These are phyloP conservation scores for Cytospora paraplurivora DNA, from an alignment of 2,329 filamentous ascomycete genomes.

Conservation along the genomic window DNA sequence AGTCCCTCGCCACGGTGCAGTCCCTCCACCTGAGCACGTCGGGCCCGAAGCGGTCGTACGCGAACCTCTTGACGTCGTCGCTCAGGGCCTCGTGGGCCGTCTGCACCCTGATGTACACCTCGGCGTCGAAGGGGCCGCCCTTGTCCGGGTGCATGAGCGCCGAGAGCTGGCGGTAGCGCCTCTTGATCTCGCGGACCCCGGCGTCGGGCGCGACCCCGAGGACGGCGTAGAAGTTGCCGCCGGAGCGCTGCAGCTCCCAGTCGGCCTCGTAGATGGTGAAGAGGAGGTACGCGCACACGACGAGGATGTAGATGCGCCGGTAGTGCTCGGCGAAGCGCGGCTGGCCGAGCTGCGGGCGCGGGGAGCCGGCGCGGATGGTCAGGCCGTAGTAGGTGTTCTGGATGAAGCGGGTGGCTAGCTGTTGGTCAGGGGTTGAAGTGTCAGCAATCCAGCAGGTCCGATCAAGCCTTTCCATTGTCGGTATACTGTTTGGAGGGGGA, in stretches of 20 bases:
- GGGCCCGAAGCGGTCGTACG: slow-evolving; percentile 87
- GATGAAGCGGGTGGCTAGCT: slow-evolving; percentile 77
- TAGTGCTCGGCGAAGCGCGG: slow-evolving; percentile 72
- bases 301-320: slow-evolving; percentile 78
- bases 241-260: slow-evolving; percentile 69
- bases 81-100: slow-evolving; percentile 78
- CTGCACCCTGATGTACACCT: slow-evolving; percentile 80
- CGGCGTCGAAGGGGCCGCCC: slow-evolving; percentile 39
- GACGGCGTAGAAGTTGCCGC: slow-evolving; percentile 74
- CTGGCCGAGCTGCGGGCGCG: slow-evolving; percentile 71
- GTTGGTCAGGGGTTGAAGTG: not conserved
- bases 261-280: slow-evolving; percentile 95
- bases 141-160: slow-evolving; percentile 86
- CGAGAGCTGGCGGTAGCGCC: slow-evolving; percentile 77
- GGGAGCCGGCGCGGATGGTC: slow-evolving; percentile 85
- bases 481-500: slow-evolving; percentile 4
- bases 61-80: slow-evolving; percentile 77
- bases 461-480: not conserved
- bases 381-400: slow-evolving; percentile 85
- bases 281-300: slow-evolving; percentile 80
- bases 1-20: slow-evolving; percentile 72
- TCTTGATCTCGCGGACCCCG: slow-evolving; percentile 77
- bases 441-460: slow-evolving; percentile 20
- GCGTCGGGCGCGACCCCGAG: slow-evolving; percentile 71
- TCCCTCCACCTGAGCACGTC: slow-evolving; percentile 67